Conservation (phyloP, 1,284 basidiomycete species). For the Pascua sp. region DNA sequence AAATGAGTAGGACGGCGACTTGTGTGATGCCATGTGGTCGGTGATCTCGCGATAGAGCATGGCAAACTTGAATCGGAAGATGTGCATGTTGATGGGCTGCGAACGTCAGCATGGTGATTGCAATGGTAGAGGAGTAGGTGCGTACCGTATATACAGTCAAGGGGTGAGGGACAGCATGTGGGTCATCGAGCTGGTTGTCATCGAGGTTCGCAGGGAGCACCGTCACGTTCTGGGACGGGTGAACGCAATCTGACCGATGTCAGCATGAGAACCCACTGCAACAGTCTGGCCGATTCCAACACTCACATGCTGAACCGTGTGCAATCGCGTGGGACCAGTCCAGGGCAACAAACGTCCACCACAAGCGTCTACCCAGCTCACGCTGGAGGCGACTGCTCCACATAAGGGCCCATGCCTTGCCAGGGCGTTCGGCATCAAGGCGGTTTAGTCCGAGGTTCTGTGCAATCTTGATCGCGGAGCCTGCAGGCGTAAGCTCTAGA, state of each 20-base stretch:
- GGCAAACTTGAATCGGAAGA: conserved; percentile 19
- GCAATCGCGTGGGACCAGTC: conserved; percentile 25
- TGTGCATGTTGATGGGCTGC: conserved; percentile 18
- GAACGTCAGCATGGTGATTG: background rate
- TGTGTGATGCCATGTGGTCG: conserved; percentile 16
- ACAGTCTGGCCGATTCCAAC: too few relatives aligned
- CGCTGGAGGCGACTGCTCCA: conserved; percentile 16
- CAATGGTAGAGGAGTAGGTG: background rate
- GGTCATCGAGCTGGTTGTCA: conserved; percentile 19
- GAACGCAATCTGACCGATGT: conserved; percentile 13
- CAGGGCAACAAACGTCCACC: conserved; percentile 26
- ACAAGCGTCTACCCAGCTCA: conserved; percentile 23
- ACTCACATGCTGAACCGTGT: conserved; percentile 18
- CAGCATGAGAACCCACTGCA: background rate
- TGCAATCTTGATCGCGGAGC: conserved; percentile 24
- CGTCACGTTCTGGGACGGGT: conserved; percentile 25
- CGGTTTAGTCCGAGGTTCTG: conserved; percentile 28
- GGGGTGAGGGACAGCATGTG: conserved; percentile 6
- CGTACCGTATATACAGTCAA: conserved; percentile 13
- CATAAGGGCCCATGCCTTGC: conserved; percentile 14
- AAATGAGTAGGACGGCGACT: conserved; percentile 16
- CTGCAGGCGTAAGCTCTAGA: background rate
- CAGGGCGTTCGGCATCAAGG: conserved; percentile 17
- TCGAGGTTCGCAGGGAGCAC: conserved; percentile 21
- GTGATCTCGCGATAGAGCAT: conserved; percentile 22